Percentiles rank a stretch among this genome's conserved stretches.
phyloP scores from a whole-genome alignment of 805 yeast genomes.

The Myxozyma sirexii region DNA sequence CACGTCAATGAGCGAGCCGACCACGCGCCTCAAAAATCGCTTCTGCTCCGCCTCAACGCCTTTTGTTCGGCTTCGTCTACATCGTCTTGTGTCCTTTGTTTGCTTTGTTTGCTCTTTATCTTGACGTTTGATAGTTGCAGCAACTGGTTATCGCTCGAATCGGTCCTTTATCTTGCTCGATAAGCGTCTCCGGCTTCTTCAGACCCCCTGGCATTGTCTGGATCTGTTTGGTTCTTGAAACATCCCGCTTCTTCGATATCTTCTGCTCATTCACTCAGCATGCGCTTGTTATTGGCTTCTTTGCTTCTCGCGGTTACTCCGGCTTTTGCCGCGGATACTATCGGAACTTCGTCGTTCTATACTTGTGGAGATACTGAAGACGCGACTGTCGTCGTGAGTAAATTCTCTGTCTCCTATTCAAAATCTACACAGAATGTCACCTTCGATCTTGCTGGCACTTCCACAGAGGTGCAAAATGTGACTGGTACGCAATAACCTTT shows the following conservation, averaged over 20 bases:
- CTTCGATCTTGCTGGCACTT: constrained; percentile 30
- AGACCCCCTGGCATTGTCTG: too few relatives aligned
- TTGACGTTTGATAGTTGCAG: too few relatives aligned
- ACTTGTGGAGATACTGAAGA: constrained; percentile 23
- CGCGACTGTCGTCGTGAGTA: constrained; percentile 19
- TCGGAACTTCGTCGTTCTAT: constrained; percentile 18
- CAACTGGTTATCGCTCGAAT: too few relatives aligned
- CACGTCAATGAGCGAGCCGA: too few relatives aligned
- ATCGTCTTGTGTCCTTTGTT: not conserved
- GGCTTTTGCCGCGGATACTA: constrained; percentile 23
- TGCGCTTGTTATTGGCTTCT: not conserved
- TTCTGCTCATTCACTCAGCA: not conserved
- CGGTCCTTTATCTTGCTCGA: too few relatives aligned
- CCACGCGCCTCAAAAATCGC: not conserved
- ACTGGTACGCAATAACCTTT: constrained; percentile 16
- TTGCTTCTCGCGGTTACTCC: not conserved
- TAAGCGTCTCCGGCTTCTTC: too few relatives aligned
- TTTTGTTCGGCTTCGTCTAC: not conserved
- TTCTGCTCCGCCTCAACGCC: not conserved
- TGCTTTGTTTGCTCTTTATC: too few relatives aligned
- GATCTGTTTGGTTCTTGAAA: too few relatives aligned
- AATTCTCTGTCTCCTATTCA: constrained; percentile 21
- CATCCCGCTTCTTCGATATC: too few relatives aligned
- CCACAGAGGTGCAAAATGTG: constrained; percentile 20
- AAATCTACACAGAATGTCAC: constrained; percentile 24